phyloP scores from a whole-genome alignment of 1,139 yeast species.

The Sugiyamaella japonica region DNA sequence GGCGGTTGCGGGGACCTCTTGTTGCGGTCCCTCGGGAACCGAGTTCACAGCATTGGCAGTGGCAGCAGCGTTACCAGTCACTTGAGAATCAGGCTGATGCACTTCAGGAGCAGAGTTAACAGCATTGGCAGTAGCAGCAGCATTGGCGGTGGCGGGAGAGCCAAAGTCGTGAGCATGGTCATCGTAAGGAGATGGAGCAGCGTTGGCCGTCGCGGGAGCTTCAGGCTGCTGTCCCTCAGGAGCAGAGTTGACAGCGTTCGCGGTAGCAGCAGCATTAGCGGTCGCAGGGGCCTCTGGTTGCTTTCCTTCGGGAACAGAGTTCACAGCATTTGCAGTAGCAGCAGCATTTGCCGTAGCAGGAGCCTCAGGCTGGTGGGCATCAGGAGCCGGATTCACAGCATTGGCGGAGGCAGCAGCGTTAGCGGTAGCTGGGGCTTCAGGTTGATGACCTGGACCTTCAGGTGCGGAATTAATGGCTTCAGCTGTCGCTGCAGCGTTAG shows the following conservation, averaged over 20 bases:
- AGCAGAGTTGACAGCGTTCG: too few relatives aligned
- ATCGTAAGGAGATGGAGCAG: too few relatives aligned
- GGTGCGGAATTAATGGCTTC: background rate
- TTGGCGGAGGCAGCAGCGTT: too few relatives aligned
- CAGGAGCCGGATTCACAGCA: too few relatives aligned
- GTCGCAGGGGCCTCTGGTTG: too few relatives aligned
- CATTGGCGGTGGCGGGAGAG: too few relatives aligned
- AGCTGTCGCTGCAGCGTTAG: background rate
- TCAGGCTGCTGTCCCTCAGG: background rate
- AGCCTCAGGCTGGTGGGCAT: too few relatives aligned
- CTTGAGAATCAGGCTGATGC: background rate
- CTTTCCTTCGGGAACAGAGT: too few relatives aligned
- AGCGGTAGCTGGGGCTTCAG: too few relatives aligned
- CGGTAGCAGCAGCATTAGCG: background rate
- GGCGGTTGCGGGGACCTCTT: background rate
- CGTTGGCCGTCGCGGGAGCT: background rate
- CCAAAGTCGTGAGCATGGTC: background rate
- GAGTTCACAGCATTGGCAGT: background rate
- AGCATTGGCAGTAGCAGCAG: background rate
- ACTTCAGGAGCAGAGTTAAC: background rate
- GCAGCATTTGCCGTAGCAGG: too few relatives aligned
- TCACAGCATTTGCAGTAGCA: too few relatives aligned
- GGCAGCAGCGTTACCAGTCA: background rate
- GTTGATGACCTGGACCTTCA: too few relatives aligned
- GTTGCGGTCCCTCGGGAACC: background rate